phyloP scores from a whole-genome alignment of 2,329 filamentous ascomycete genomes.

The Exophiala mesophila region DNA sequence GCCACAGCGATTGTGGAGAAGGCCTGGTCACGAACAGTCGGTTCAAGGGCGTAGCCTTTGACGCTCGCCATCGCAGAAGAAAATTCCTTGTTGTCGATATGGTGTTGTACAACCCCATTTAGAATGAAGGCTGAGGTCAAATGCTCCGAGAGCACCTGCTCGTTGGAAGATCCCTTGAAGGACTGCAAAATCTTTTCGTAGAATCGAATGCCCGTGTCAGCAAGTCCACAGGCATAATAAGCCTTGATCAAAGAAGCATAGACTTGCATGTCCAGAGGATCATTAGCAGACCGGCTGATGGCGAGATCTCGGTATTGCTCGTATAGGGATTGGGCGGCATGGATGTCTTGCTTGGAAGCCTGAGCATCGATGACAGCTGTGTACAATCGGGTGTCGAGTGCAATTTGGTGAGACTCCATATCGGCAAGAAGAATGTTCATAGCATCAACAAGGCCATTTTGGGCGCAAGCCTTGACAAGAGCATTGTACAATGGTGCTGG shows the following conservation, averaged over 20 bases:
- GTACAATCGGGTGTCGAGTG: conserved; percentile 76
- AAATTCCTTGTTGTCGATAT: conserved; percentile 49
- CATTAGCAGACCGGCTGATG: conserved; percentile 59
- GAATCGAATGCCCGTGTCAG: conserved; percentile 78
- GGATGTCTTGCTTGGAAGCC: conserved; percentile 71
- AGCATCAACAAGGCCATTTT: conserved; percentile 72
- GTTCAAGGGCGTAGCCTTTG: conserved; percentile 41
- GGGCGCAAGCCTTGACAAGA: conserved; percentile 81
- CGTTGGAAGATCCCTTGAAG: conserved; percentile 42
- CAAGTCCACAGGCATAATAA: conserved; percentile 75
- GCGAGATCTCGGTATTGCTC: conserved; percentile 88
- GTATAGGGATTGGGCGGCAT: conserved; percentile 89
- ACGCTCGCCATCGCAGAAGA: conserved; percentile 15
- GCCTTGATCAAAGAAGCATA: conserved; percentile 90
- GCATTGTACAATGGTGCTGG: conserved; percentile 78
- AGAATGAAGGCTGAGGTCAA: conserved; percentile 68
- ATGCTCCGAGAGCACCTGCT: conserved; percentile 54
- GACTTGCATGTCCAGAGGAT: conserved; percentile 74
- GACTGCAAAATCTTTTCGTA: conserved; percentile 69
- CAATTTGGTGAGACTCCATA: conserved; percentile 73
- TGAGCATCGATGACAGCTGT: conserved; percentile 95
- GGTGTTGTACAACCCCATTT: conserved; percentile 72
- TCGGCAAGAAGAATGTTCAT: conserved; percentile 90
- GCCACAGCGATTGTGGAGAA: conserved; percentile 69
- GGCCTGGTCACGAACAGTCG: conserved; percentile 54